Evolutionary conservation across 768 basidiomycete species (phyloP), one percentile per base, ranked within the genome.

Genomic region (Mycena amicta): DNA sequence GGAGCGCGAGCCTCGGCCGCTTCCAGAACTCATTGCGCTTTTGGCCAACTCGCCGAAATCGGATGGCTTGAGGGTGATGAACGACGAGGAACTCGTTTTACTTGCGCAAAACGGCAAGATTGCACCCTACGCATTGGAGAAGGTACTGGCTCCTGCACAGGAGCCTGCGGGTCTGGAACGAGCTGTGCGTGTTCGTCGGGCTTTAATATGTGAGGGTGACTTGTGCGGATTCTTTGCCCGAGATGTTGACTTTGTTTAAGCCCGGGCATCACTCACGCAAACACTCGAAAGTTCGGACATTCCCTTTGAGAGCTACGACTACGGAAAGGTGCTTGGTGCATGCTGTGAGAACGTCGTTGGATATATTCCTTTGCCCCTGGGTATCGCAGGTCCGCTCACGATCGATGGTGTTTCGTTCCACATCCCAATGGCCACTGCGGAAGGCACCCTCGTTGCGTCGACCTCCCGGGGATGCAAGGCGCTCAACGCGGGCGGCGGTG

Each of bases 341-440:
- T 99, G 96, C 76, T 99, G 97, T 75, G 97, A 99, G 76, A 99
- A 99, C 72, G 97, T 99, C 52, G 85, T 98, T 49, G 97, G 97
- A 30, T 99, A 92, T 72, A 94, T 98, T 72, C 97, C 96, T 39
- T 74, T 99, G 33, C 97, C 97, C 0, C 87, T 98, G 51, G 97
- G 97, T 64, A 89, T 98, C 60, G 97, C 97, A 15, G 97, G 97
- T 2, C 97, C 97, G 2, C 85, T 99, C 31, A 91, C 84, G 41
- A 83, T 99, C 68, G 96, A 99, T 66, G 94, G 92, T 29, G 76
- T 82, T 41, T 75, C 87, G 49, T 86, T 87, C 66, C 96, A 88
- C 39, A 95, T 99, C 66, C 97, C 97, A 6, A 98, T 99, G 97
- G 97, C 97, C 40, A 99, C 97, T 3, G 95, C 97, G 18, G 97